phyloP scores from a whole-genome alignment of 2,329 filamentous ascomycete genomes.

The Aspergillus viridinutans region DNA sequence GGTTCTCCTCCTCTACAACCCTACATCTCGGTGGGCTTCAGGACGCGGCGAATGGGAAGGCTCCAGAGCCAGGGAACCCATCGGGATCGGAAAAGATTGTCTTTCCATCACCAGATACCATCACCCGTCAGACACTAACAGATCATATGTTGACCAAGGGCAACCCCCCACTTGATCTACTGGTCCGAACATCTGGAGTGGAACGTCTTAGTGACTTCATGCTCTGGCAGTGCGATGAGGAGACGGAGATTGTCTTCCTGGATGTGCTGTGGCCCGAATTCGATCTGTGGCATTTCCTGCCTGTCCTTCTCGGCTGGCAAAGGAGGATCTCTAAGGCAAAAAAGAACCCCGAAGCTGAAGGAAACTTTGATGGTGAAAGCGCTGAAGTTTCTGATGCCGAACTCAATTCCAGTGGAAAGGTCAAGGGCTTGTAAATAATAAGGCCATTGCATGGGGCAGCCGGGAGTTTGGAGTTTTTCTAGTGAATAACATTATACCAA shows the following conservation, averaged over 20 bases:
- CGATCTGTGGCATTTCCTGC: slow-evolving; percentile 87
- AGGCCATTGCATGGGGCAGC: slow-evolving; percentile 12
- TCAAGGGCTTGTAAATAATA: slow-evolving; percentile 26
- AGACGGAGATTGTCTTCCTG: slow-evolving; percentile 88
- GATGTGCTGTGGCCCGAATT: slow-evolving; percentile 95
- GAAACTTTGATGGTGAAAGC: slow-evolving; percentile 54
- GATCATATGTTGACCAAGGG: slow-evolving; percentile 83
- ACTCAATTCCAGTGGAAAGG: slow-evolving; percentile 18
- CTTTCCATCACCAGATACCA: slow-evolving; percentile 76
- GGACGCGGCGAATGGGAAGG: slow-evolving; percentile 32
- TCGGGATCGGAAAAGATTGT: slow-evolving; percentile 25
- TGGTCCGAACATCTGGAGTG: slow-evolving; percentile 89
- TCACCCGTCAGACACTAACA: slow-evolving; percentile 76
- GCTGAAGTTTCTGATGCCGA: slow-evolving; percentile 25
- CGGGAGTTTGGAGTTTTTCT: slow-evolving; percentile 6
- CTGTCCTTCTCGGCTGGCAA: slow-evolving; percentile 88
- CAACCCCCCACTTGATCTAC: slow-evolving; percentile 82
- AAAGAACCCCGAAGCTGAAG: slow-evolving; percentile 55
- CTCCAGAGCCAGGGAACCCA: slow-evolving; percentile 30
- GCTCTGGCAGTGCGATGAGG: slow-evolving; percentile 95
- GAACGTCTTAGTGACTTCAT: slow-evolving; percentile 94
- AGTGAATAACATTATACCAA: slow-evolving; percentile 1
- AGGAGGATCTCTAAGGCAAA: slow-evolving; percentile 61
- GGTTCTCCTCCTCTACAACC: slow-evolving; percentile 47
- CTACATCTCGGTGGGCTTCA: slow-evolving; percentile 36